Percentiles rank a stretch among this genome's conserved stretches.
These are phyloP conservation scores for Sugiyamaella boreocaroliniensis DNA, from an alignment of 805 yeast species.

Conservation along the genomic window DNA sequence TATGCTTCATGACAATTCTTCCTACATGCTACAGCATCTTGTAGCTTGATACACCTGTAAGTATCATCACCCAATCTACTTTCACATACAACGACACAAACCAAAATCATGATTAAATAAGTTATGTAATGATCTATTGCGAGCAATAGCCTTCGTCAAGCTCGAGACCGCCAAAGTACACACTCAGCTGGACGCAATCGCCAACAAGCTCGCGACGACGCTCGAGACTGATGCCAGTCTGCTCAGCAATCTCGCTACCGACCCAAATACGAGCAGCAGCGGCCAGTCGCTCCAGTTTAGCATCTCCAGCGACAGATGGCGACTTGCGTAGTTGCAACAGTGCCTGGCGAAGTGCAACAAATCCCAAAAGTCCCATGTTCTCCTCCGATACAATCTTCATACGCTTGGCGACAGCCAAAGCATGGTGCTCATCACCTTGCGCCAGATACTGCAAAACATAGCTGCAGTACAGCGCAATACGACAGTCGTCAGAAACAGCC, in stretches of 20 bases:
- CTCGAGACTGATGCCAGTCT: conserved; percentile 22
- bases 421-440: conserved; percentile 10
- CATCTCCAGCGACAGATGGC: conserved; percentile 11
- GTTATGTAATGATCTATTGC: background rate
- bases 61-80: no score
- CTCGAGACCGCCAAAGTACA: conserved; percentile 28
- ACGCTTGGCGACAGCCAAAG: conserved; percentile 11
- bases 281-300: conserved; percentile 21
- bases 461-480: conserved; percentile 25
- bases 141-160: conserved; percentile 24
- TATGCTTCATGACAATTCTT: no score
- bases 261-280: conserved; percentile 30
- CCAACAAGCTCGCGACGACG: conserved; percentile 28
- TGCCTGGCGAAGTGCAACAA: conserved; percentile 24
- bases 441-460: conserved; percentile 19
- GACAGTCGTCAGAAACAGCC: conserved; percentile 16
- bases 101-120: background rate
- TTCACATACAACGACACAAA: background rate
- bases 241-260: conserved; percentile 30
- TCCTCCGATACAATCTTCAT: conserved; percentile 6
- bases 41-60: no score
- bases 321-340: conserved; percentile 17
- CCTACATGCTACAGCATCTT: no score
- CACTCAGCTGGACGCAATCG: conserved; percentile 27
- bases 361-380: conserved; percentile 30